phyloP scores from a whole-genome alignment of 2,329 filamentous ascomycete species.

The Gremmenia infestans region DNA sequence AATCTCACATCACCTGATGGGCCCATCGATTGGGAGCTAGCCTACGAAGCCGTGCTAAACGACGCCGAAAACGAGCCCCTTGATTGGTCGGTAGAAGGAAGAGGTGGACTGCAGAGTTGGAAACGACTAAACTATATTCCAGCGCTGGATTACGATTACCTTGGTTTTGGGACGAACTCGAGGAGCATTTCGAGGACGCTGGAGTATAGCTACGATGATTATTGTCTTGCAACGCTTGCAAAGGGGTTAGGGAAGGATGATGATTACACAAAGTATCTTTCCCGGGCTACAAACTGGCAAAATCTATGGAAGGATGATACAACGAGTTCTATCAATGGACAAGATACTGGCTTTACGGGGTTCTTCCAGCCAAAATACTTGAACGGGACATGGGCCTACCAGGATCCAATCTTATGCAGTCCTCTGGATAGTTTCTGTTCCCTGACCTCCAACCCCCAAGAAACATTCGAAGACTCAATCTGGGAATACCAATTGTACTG shows the following conservation, averaged over 20 bases:
- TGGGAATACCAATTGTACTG: constrained; percentile 58
- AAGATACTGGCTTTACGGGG: constrained; percentile 59
- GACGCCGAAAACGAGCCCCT: constrained; percentile 48
- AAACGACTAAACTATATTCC: constrained; percentile 69
- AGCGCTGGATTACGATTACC: constrained; percentile 58
- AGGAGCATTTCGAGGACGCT: constrained; percentile 66
- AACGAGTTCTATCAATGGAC: constrained; percentile 44
- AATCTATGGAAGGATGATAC: constrained; percentile 56
- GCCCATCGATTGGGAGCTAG: constrained; percentile 61
- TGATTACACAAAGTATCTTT: constrained; percentile 37
- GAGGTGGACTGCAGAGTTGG: constrained; percentile 68
- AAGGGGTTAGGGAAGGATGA: constrained; percentile 46
- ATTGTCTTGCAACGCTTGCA: constrained; percentile 58
- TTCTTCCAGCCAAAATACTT: constrained; percentile 65
- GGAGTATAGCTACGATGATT: constrained; percentile 75
- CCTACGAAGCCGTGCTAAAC: constrained; percentile 65
- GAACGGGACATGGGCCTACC: constrained; percentile 63
- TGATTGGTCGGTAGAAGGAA: constrained; percentile 66
- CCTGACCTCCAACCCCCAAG: constrained; percentile 31
- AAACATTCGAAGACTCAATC: constrained; percentile 67
- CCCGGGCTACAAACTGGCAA: constrained; percentile 46
- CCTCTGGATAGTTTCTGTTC: constrained; percentile 16
- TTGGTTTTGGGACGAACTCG: constrained; percentile 63
- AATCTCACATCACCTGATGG: constrained; percentile 40
- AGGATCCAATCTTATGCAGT: constrained; percentile 51